phyloP scores from a whole-genome alignment of 495 filamentous ascomycete genomes.

The Aspergillus bertholletiae region DNA sequence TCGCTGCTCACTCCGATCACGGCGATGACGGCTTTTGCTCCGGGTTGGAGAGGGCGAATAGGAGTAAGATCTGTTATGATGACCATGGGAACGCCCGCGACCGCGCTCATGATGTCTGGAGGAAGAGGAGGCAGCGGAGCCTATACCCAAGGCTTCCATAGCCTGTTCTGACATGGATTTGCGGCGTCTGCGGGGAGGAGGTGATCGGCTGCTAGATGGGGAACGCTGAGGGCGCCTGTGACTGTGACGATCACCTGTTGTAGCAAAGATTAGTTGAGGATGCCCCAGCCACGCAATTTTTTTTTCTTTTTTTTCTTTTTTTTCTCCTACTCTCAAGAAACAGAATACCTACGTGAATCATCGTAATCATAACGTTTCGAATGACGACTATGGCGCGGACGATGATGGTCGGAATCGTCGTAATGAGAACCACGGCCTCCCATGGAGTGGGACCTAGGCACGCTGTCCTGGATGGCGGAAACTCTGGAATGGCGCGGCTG shows the following conservation, averaged over 20 bases:
- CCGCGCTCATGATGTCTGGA: conserved; percentile 20
- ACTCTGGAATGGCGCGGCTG: conserved; percentile 31
- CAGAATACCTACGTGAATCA: conserved; percentile 37
- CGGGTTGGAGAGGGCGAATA: conserved; percentile 48
- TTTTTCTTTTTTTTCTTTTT: not conserved
- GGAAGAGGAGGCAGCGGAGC: conserved; percentile 39
- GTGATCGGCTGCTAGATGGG: conserved; percentile 38
- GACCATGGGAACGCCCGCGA: conserved; percentile 38
- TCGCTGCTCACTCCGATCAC: conserved; percentile 54
- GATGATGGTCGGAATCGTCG: conserved; percentile 52
- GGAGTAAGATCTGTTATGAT: conserved; percentile 50
- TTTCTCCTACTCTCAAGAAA: not conserved
- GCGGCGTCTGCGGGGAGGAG: conserved; percentile 45
- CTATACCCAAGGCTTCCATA: conserved; percentile 61
- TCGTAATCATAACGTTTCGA: conserved; percentile 52
- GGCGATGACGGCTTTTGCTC: conserved; percentile 34
- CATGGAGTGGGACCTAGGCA: conserved; percentile 43
- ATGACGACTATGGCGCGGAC: conserved; percentile 50
- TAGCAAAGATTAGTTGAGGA: not conserved
- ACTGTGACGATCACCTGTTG: conserved; percentile 36
- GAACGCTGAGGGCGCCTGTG: conserved; percentile 34
- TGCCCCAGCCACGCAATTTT: not conserved
- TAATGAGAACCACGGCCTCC: conserved; percentile 42
- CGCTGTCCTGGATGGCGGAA: conserved; percentile 25
- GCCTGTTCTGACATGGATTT: conserved; percentile 75